Base-by-base conservation (phyloP, 139 green algal species). In the Coccomyxa sp. region DNA sequence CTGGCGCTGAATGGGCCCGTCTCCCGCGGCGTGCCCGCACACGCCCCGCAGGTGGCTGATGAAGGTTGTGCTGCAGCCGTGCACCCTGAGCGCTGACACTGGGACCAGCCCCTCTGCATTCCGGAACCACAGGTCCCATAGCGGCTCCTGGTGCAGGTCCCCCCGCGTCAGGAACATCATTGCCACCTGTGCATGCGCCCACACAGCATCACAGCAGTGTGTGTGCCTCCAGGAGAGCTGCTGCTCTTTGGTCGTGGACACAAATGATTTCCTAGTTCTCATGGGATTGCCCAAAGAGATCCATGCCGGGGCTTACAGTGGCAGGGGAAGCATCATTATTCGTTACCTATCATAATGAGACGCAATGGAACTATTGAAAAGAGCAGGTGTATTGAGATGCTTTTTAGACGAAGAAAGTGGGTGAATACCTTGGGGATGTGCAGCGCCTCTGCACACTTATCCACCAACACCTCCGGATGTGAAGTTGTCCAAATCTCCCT, bases 101-200 rank as follows among this genome's bases (percentile, higher is more conserved):
- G 76, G 76, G 12, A 80, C 76, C 30, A 59, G 28, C 16, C 76
- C 76, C 28, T 21, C 76, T 1, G 31, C 30, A 16, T 59, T 0
- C 18, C 25, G 32, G 30, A 80, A 60, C 76, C 76, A 80, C 30
- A 59, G 17, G 17, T 59, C 31, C 85, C 85, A 88, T 17, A 84
- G 21, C 10, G 81, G 28, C 63, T 86, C 85, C 16, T 83, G 78
- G n/a, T 79, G 85, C 78, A 88, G 79, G 57, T 66, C 76, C 15
- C 85, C 82, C 30, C 86, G 67, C n/a, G 79, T 83, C 17, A 90
- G 84, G 67, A 90, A 90, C 60, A 90, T 74, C 28, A 90, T 81
- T 0, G 87, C 87, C 13, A 90, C 83, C 76, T 80, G 76, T 32
- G 25, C 28, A 32, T 71, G 63, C 18, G 63, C 63, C 21, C 63